phyloP scores from a whole-genome alignment of 768 basidiomycete genomes.

The Lentinula boryana region DNA sequence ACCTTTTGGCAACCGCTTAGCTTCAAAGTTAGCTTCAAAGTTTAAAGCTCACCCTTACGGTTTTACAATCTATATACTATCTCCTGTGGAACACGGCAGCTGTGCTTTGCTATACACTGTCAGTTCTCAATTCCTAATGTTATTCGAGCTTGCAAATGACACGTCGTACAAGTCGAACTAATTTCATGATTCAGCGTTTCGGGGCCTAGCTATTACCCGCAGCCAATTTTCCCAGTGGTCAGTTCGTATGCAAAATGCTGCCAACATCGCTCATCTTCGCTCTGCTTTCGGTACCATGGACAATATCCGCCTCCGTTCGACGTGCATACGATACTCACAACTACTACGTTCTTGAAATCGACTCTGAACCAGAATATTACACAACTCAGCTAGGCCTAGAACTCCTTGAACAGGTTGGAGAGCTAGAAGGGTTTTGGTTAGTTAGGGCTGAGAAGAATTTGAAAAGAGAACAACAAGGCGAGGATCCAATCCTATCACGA shows the following conservation, averaged over 20 bases:
- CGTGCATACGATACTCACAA: constrained; percentile 51
- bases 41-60: too few relatives aligned
- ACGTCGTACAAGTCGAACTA: not conserved
- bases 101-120: not conserved
- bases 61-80: too few relatives aligned
- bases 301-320: not conserved
- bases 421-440: constrained; percentile 81
- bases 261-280: not conserved
- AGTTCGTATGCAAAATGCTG: not conserved
- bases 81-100: not conserved
- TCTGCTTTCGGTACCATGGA: not conserved
- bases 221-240: not conserved
- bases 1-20: too few relatives aligned
- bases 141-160: not conserved
- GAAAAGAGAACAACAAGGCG: constrained; percentile 20
- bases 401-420: constrained; percentile 82
- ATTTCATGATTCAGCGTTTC: not conserved
- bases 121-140: not conserved
- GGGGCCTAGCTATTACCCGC: not conserved
- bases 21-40: too few relatives aligned
- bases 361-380: constrained; percentile 36
- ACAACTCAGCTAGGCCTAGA: constrained; percentile 65
- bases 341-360: constrained; percentile 79
- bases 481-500: constrained; percentile 45
- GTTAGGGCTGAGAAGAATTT: constrained; percentile 50